Percentiles rank a stretch among this genome's conserved stretches.
phyloP scores from a whole-genome alignment of 2,329 filamentous ascomycete species.

The Fonsecaea multimorphosa region DNA sequence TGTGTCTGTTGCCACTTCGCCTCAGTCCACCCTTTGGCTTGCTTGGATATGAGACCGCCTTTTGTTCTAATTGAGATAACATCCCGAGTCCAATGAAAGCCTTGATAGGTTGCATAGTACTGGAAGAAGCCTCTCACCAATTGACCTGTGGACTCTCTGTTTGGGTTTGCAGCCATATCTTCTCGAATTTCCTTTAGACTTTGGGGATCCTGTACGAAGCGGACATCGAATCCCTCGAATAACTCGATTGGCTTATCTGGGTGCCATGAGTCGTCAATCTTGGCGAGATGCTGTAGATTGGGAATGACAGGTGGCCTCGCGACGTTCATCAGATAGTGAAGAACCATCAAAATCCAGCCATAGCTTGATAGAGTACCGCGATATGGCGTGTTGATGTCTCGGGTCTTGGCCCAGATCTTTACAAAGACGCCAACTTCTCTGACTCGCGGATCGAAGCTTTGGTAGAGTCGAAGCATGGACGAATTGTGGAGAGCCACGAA shows the following conservation, averaged over 20 bases:
- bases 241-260: slow-evolving; percentile 47
- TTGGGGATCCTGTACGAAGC: slow-evolving; percentile 77
- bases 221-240: slow-evolving; percentile 71
- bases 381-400: slow-evolving; percentile 86
- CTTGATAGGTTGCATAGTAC: slow-evolving; percentile 68
- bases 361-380: slow-evolving; percentile 87
- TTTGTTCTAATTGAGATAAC: slow-evolving; percentile 77
- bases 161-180: slow-evolving; percentile 64
- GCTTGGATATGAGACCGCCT: slow-evolving; percentile 74
- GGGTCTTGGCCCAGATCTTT: slow-evolving; percentile 86
- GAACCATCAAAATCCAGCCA: slow-evolving; percentile 88
- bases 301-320: slow-evolving; percentile 80
- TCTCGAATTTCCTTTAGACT: slow-evolving; percentile 67
- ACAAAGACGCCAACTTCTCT: slow-evolving; percentile 80
- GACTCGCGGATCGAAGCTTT: slow-evolving; percentile 77
- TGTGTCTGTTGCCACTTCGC: slow-evolving; percentile 64
- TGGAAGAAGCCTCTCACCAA: slow-evolving; percentile 85
- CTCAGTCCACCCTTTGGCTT: slow-evolving; percentile 84
- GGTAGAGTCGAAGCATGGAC: slow-evolving; percentile 80
- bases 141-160: slow-evolving; percentile 71
- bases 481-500: slow-evolving; percentile 85
- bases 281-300: slow-evolving; percentile 62
- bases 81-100: slow-evolving; percentile 81
- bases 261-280: slow-evolving; percentile 50
- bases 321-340: slow-evolving; percentile 88